Conservation (phyloP, 2,329 filamentous ascomycete genomes). For the Penicillium sp. region DNA sequence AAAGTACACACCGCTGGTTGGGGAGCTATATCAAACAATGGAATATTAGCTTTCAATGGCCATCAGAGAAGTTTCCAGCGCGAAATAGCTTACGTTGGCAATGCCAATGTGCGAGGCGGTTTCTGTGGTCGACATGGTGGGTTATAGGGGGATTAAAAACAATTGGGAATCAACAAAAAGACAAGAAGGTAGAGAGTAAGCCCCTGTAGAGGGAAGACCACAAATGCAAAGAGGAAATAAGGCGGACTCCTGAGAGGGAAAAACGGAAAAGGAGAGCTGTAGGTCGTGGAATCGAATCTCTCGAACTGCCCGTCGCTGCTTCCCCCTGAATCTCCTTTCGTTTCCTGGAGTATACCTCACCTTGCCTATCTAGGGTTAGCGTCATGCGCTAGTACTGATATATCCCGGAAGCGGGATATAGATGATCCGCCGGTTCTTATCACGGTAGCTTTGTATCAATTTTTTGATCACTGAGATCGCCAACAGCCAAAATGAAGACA, state of each 20-base stretch:
- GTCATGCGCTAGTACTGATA: slow-evolving; percentile 9
- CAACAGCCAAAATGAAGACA: slow-evolving; percentile 73
- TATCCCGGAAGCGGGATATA: slow-evolving; percentile 14
- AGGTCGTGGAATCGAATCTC: slow-evolving; percentile 9
- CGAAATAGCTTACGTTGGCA: slow-evolving; percentile 58
- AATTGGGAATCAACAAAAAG: slow-evolving; percentile 20
- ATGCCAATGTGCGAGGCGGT: slow-evolving; percentile 67
- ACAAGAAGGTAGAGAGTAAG: slow-evolving; percentile 18
- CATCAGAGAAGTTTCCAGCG: background rate
- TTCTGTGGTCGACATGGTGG: slow-evolving; percentile 56
- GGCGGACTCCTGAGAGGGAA: slow-evolving; percentile 11
- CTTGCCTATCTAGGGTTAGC: slow-evolving; percentile 27
- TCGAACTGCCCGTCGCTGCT: slow-evolving; percentile 22
- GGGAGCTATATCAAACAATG: slow-evolving; percentile 51
- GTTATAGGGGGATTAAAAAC: slow-evolving; percentile 19
- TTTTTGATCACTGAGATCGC: slow-evolving; percentile 26
- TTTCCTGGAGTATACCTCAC: slow-evolving; percentile 31
- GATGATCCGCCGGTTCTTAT: slow-evolving; percentile 26
- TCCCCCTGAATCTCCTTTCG: slow-evolving; percentile 31
- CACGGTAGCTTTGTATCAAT: slow-evolving; percentile 20
- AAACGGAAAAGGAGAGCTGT: slow-evolving; percentile 20
- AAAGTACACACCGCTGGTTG: slow-evolving; percentile 63
- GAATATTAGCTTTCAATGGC: slow-evolving; percentile 14
- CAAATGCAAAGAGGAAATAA: slow-evolving; percentile 10
- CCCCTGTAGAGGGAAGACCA: slow-evolving; percentile 12